phyloP scores from a whole-genome alignment of 2,329 filamentous ascomycete species.

The Aureobasidium sp. region DNA sequence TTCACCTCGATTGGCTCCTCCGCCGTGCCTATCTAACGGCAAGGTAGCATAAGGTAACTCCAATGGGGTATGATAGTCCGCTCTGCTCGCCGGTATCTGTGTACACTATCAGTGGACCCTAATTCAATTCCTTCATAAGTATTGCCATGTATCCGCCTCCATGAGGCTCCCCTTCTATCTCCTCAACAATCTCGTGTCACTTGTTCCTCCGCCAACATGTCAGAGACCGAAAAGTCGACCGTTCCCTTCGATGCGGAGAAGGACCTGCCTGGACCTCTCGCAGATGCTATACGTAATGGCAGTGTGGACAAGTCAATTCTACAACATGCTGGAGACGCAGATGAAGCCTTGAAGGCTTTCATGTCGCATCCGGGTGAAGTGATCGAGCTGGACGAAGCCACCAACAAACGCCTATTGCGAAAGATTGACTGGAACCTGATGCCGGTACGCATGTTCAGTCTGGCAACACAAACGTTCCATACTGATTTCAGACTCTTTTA shows the following conservation, averaged over 20 bases:
- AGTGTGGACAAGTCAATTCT: slow-evolving; percentile 32
- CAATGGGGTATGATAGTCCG: neutral
- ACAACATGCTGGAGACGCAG: slow-evolving; percentile 51
- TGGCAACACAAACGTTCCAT: no score
- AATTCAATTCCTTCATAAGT: neutral
- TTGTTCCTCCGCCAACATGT: neutral
- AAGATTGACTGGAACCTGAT: slow-evolving; percentile 58
- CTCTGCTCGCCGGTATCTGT: slow-evolving; percentile 2
- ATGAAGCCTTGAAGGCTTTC: slow-evolving; percentile 55
- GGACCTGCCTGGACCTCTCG: slow-evolving; percentile 21
- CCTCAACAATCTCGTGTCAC: neutral
- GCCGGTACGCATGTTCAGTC: slow-evolving; percentile 32
- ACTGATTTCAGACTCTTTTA: slow-evolving; percentile 29
- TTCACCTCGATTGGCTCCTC: neutral
- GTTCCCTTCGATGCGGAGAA: slow-evolving; percentile 22
- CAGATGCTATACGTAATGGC: slow-evolving; percentile 24
- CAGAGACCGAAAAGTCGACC: neutral
- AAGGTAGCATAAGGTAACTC: neutral
- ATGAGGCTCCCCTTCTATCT: neutral
- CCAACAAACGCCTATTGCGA: slow-evolving; percentile 52
- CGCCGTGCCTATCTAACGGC: slow-evolving; percentile 8
- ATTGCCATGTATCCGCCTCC: neutral
- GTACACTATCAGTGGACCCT: neutral
- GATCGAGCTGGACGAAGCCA: slow-evolving; percentile 49
- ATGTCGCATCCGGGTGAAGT: slow-evolving; percentile 41